phyloP scores from a whole-genome alignment of 495 filamentous ascomycete species.

The Penicillium roqueforti region DNA sequence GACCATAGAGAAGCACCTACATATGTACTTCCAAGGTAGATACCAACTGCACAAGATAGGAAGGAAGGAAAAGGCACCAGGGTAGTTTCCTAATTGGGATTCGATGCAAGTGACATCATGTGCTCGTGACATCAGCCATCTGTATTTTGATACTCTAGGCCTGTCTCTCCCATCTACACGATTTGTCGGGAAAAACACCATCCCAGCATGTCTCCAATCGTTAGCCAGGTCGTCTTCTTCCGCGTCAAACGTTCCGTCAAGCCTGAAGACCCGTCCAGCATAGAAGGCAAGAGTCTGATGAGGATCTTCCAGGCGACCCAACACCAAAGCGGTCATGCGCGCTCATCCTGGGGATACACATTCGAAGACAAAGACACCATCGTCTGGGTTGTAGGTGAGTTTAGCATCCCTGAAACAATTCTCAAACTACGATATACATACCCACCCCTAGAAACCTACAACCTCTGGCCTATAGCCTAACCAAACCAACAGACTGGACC shows the following conservation, averaged over 20 bases:
- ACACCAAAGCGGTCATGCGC: slow-evolving; percentile 35
- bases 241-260: slow-evolving; percentile 36
- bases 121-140: slow-evolving; percentile 11
- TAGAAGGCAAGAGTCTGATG: slow-evolving; percentile 30
- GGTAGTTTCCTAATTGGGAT: background rate
- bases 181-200: background rate
- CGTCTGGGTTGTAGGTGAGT: slow-evolving; percentile 41
- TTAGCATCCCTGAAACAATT: background rate
- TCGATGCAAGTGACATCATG: slow-evolving; percentile 5
- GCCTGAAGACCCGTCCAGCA: slow-evolving; percentile 37
- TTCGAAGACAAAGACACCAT: slow-evolving; percentile 34
- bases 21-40: no score
- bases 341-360: slow-evolving; percentile 40
- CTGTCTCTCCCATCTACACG: background rate
- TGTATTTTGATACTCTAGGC: background rate
- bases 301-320: slow-evolving; percentile 26
- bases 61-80: background rate
- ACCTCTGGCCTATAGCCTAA: background rate
- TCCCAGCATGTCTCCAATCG: slow-evolving; percentile 18
- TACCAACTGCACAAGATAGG: no score
- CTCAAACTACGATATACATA: background rate
- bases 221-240: slow-evolving; percentile 42
- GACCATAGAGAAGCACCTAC: no score
- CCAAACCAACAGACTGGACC: slow-evolving; percentile 32
- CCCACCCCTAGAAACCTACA: background rate